Percentiles rank a stretch among this genome's conserved stretches.
Conservation (phyloP, 208 protist species). For the Porcisia deanei region DNA sequence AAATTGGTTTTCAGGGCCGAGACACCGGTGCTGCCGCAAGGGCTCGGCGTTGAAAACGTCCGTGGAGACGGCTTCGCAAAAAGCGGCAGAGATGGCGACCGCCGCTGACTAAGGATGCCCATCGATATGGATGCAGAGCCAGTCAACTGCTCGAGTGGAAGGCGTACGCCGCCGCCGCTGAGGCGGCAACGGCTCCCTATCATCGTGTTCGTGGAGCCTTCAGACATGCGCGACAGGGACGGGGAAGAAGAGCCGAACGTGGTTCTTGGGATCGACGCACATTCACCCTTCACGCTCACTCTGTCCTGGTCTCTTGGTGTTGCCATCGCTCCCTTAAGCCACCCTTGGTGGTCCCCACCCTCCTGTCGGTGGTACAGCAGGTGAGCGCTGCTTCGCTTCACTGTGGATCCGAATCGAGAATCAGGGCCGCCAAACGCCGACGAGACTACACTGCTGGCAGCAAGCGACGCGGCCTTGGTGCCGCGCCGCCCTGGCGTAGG, state of each 20-base stretch:
- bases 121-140: constrained; percentile 11
- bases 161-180: constrained; percentile 7
- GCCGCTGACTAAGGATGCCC: constrained; percentile 11
- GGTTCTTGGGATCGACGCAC: background rate
- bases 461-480: constrained; percentile 7
- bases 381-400: constrained; percentile 23
- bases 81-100: constrained; percentile 17
- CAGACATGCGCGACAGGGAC: constrained; percentile 27
- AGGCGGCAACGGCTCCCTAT: constrained; percentile 4
- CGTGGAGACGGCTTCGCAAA: constrained; percentile 30
- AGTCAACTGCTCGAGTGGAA: constrained; percentile 8
- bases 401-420: constrained; percentile 21
- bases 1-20: constrained; percentile 15
- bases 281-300: constrained; percentile 3
- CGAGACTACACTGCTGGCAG: constrained; percentile 4
- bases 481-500: constrained; percentile 19
- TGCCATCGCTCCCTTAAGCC: constrained; percentile 10
- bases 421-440: constrained; percentile 10
- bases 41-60: constrained; percentile 23
- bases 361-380: constrained; percentile 16
- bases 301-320: constrained; percentile 17
- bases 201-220: constrained; percentile 18
- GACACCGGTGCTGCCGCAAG: constrained; percentile 23
- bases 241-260: constrained; percentile 17
- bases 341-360: constrained; percentile 16